Evolutionary conservation across 2,329 filamentous ascomycete genomes (phyloP), one percentile per base, ranked within the genome.

Genomic region (Aspergillus oerlinghausenensis): DNA sequence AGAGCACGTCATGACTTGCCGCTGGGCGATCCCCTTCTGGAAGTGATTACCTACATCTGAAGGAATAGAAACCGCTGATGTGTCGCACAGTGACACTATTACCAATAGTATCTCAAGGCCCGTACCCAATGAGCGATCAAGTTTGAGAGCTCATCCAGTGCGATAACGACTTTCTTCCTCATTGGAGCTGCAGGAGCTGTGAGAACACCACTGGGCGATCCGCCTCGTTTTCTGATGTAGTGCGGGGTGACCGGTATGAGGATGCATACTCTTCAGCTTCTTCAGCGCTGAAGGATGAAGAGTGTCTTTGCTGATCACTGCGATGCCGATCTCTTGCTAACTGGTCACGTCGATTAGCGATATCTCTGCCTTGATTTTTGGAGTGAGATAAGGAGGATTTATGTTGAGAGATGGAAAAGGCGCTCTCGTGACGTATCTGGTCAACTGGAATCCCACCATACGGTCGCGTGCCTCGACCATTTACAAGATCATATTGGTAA

Each of bases 1-100:
- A 50, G 19, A 55, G 54, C 59, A 59, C 56, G 56, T 61, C 59
- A 45, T 45, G 42, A 14, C 19, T 23, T 21, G 40, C 19, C 42
- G 42, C 21, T 17, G 21, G 42, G 19, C 5, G n/a, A 45, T 45
- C 19, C 29, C 11, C 29, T 35, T 35, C 29, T 14, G 29, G 14
- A 35, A 35, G 11, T 14, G 29, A 35, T 6, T 35, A 14, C 29
- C 29, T 35, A 14, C 29, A 35, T 14, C 11, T 14, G 11, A 32
- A 32, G 10, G 29, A 14, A 32, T 32, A 11, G 10, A 14, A 32
- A 32, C 29, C 29, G 29, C 29, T 32, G 29, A 35, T 35, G 29
- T 35, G 29, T 35, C 29, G 29, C 29, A 35, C 29, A 35, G 11
- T 35, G 29, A 35, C 11, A 35, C 29, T 11, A 35, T 35, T 35